These are phyloP conservation scores for Phytopythium sindhum DNA, from an alignment of 352 stramenopile genomes.

Conservation along the genomic window DNA sequence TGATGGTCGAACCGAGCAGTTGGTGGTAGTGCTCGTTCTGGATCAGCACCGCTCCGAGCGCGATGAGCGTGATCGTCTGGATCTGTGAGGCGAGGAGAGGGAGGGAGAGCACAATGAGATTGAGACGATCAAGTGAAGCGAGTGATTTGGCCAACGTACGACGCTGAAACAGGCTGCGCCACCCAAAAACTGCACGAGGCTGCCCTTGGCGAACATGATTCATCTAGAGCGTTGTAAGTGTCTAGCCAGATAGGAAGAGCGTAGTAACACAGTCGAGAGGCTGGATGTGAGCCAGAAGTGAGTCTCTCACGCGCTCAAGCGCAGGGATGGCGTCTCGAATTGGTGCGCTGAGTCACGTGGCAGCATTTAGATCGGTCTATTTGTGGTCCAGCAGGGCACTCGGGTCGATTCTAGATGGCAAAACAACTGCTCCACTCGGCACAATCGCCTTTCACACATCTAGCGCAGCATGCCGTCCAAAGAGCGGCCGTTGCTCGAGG, in stretches of 20 bases:
- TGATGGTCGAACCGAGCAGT: slow-evolving; percentile 43
- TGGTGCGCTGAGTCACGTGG: background rate
- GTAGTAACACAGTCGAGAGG: background rate
- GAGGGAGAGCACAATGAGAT: background rate
- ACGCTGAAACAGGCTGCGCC: slow-evolving; percentile 60
- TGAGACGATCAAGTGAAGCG: background rate
- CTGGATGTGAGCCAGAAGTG: background rate
- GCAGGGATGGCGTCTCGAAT: too few relatives aligned
- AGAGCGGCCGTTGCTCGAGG: slow-evolving; percentile 9
- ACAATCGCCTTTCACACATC: background rate
- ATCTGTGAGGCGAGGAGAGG: slow-evolving; percentile 13
- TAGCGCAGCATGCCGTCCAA: background rate
- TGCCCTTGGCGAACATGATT: slow-evolving; percentile 61
- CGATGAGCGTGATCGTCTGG: slow-evolving; percentile 51
- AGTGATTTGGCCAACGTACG: slow-evolving; percentile 13
- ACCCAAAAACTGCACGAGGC: slow-evolving; percentile 55
- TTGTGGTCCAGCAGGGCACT: background rate
- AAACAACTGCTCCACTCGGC: background rate
- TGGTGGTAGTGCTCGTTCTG: slow-evolving; percentile 61
- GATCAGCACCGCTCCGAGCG: slow-evolving; percentile 44
- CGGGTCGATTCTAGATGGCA: background rate
- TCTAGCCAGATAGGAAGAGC: background rate
- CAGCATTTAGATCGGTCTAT: slow-evolving; percentile 1
- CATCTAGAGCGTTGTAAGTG: background rate
- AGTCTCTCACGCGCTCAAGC: background rate